Base-by-base conservation (phyloP, 2,329 filamentous ascomycete genomes). In the Aureobasidium zeae region DNA sequence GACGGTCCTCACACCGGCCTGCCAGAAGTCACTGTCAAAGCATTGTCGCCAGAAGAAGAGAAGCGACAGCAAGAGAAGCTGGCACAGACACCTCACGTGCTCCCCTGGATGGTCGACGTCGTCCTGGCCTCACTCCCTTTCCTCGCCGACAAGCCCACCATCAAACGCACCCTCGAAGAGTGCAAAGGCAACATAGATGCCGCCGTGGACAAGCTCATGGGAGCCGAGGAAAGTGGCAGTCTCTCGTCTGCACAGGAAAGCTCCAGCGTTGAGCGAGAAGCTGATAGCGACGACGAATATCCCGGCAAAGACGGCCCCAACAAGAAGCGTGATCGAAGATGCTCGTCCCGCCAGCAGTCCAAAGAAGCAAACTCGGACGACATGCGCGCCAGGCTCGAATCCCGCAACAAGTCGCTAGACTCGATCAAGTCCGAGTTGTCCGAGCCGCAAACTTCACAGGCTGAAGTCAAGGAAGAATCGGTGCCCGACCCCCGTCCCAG, bases 1-100 rank as follows among this genome's bases (percentile, higher is more conserved):
- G 60, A 72, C 49, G 77, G 76, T 5, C 74, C 75, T 6, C 74
- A 78, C 55, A 67, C 63, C 21, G 78, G 77, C 35, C 62, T 66
- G 24, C 76, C 76, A 9, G 56, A 66, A 15, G 68, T 78, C 25
- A 55, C 54, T 39, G 51, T 53, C 32, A 61, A 56, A 50, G 57
- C 49, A 5, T 55, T 65, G 48, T 57, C 57, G 50, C 54, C 61
- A 1, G 63, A 66, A 48, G 69, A 68, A 47, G 63, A 65, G 45
- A 53, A 50, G 36, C 57, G 55, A 30, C 60, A 63, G 47, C 57
- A 58, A 48, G 57, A 59, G 47, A 62, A 55, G 52, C 58, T 61
- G 30, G 53, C 58, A 43, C 57, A 60, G 32, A 57, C 52, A 55
- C 64, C 64, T 20, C 57, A 67, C 37, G 66, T 71, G 20, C 61